Conservation (phyloP, 345 rosid genomes). For the Hevea brasiliensis region DNA sequence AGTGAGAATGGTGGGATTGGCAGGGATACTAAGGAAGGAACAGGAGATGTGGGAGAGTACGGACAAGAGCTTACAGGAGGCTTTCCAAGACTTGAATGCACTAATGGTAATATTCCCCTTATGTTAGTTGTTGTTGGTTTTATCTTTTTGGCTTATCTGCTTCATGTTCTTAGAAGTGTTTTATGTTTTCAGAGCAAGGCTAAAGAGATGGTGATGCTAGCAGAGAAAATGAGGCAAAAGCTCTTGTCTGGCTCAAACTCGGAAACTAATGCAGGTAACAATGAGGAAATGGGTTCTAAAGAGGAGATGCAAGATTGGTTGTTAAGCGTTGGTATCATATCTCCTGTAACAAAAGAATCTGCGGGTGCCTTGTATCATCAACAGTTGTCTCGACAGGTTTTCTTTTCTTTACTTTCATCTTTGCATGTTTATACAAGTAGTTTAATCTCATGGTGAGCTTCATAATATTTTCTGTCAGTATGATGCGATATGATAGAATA, state of each 20-base stretch:
- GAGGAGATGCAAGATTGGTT: slow-evolving; percentile 95
- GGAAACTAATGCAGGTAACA: slow-evolving; percentile 51
- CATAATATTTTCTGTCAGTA: too few relatives aligned
- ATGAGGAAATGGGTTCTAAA: slow-evolving; percentile 89
- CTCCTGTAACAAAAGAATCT: slow-evolving; percentile 93
- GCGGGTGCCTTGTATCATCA: slow-evolving; percentile 95
- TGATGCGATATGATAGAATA: too few relatives aligned
- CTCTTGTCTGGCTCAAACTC: slow-evolving; percentile 69
- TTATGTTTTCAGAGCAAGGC: slow-evolving; percentile 69
- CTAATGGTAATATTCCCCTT: slow-evolving; percentile 59
- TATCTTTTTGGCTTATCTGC: slow-evolving; percentile 1
- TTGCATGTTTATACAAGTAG: too few relatives aligned
- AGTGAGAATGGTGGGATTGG: slow-evolving; percentile 90
- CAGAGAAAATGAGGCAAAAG: slow-evolving; percentile 90
- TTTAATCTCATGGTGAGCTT: too few relatives aligned
- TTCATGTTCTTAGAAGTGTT: slow-evolving; percentile 15
- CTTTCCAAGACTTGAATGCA: slow-evolving; percentile 93
- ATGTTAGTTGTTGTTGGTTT: background rate
- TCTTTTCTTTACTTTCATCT: slow-evolving; percentile 6
- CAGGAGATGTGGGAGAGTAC: slow-evolving; percentile 94
- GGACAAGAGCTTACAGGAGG: slow-evolving; percentile 91
- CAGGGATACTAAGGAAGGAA: slow-evolving; percentile 93
- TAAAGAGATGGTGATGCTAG: slow-evolving; percentile 89
- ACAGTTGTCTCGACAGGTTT: slow-evolving; percentile 91
- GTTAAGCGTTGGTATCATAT: slow-evolving; percentile 92